Evolutionary conservation across 495 filamentous ascomycete genomes (phyloP).

Genomic region (Xylaria sp.): DNA sequence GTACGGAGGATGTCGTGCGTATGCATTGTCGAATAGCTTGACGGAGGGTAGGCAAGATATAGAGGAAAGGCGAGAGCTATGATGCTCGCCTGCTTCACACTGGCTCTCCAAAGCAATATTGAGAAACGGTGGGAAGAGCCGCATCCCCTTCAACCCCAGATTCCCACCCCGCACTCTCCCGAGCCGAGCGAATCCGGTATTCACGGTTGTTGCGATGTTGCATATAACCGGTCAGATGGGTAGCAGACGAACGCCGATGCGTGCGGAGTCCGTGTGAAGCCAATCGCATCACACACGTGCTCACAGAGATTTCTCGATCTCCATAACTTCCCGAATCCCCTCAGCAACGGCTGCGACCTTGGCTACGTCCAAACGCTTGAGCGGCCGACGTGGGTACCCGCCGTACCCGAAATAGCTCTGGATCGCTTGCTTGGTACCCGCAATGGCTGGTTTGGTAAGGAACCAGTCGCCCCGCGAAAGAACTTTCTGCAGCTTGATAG

Average conservation of each 20-base stretch:
- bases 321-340: slow-evolving; percentile 73
- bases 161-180: slow-evolving; percentile 17
- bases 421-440: slow-evolving; percentile 85
- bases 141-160: slow-evolving; percentile 18
- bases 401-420: slow-evolving; percentile 87
- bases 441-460: slow-evolving; percentile 83
- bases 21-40: neutral
- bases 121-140: slow-evolving; percentile 7
- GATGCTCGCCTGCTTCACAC: neutral
- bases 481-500: slow-evolving; percentile 72
- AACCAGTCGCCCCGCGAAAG: slow-evolving; percentile 84
- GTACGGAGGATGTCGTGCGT: neutral
- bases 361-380: slow-evolving; percentile 69
- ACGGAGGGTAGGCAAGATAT: neutral
- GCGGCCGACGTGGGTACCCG: slow-evolving; percentile 75
- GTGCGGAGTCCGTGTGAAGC: neutral
- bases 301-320: slow-evolving; percentile 58
- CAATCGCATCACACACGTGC: slow-evolving; percentile 3
- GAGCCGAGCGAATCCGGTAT: slow-evolving; percentile 21
- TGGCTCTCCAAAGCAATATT: neutral
- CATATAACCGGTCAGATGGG: slow-evolving; percentile 21
- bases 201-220: slow-evolving; percentile 13
- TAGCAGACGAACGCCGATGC: neutral
- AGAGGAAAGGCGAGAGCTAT: neutral
- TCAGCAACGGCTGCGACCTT: slow-evolving; percentile 70